Base-by-base conservation (phyloP, 306 rosid genomes). In the Dryas drummondii region DNA sequence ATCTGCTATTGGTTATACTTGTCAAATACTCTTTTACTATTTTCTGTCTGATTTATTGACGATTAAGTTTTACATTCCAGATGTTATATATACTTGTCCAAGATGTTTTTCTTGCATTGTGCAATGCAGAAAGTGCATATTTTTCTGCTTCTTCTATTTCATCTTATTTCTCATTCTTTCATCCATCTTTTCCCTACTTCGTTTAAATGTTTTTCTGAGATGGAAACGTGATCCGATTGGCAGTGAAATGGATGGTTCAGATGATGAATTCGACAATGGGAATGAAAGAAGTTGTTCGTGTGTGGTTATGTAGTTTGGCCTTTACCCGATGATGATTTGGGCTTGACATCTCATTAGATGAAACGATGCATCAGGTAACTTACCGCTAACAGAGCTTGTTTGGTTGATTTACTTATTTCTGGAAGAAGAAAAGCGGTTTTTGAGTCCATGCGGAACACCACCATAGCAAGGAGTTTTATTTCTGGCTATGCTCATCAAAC, bases 231-330 rank as follows among this genome's bases (percentile, higher is more conserved):
- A 68, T 81, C 63, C 74, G 66, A 70, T 72, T 86, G 78, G 91
- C 97, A 93, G 98, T 73, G 98, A 93, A 83, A 80, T 10, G 41
- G 91, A 93, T 70, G 91, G 86, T 80, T 89, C 97, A 16, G 98
- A 93, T 59, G 94, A 93, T 42, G 98, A 91, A 72, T 85, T 85
- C 76, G 96, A 88, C 65, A 83, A 79, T 61, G 92, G 97, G 82
- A 89, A 79, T 72, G 92, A 84, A 88, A 88, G 90, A 88, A 76
- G 86, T 57, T 93, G 98, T 84, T 73, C 89, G 1, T 93, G 98
- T 79, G 72, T 89, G 54, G 84, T 93, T 67, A 91, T 93, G 98
- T 93, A 91, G 87, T 84, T 80, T 55, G 79, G 79, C 52, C 51
- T 76, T 68, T 83, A 60, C 78, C 73, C 49, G 82, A 72, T 71